A percentile compares a stretch with the other conserved stretches of the same genome.
Evolutionary conservation across 169 alveolate genomes (phyloP).

Genomic region (Eimeria tenella): DNA sequence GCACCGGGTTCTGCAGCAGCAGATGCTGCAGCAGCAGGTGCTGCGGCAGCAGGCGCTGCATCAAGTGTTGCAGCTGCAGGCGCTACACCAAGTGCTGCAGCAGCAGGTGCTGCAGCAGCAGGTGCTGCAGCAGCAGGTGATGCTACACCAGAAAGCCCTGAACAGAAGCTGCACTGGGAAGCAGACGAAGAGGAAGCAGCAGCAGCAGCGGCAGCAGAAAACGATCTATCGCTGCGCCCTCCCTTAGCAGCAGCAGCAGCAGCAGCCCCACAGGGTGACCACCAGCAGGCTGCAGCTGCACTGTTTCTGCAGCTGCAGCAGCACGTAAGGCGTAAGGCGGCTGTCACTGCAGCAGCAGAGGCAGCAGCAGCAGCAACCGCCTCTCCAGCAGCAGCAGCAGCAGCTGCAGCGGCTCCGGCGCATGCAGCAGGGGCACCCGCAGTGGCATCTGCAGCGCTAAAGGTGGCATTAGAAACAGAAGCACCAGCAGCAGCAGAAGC

Average conservation of each 20-base stretch:
- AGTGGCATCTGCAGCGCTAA: background rate
- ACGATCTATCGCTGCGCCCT: background rate
- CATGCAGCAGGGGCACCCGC: constrained; percentile 36
- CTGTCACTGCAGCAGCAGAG: constrained; percentile 43
- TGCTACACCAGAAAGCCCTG: background rate
- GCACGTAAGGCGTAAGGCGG: constrained; percentile 20
- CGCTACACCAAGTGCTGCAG: constrained; percentile 2
- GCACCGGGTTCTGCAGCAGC: background rate
- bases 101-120: constrained; percentile 28
- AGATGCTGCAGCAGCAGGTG: background rate
- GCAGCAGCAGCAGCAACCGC: constrained; percentile 8
- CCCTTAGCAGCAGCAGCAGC: constrained; percentile 26
- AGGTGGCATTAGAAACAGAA: no score
- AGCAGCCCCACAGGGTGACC: background rate
- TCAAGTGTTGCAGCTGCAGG: background rate
- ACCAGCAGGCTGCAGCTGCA: constrained; percentile 35
- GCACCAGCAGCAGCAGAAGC: background rate
- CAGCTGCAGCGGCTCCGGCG: constrained; percentile 17
- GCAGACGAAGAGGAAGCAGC: constrained; percentile 20
- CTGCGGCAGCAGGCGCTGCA: background rate
- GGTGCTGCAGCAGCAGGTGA: background rate
- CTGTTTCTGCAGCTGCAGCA: constrained; percentile 37
- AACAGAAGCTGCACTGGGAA: background rate
- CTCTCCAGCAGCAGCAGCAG: background rate
- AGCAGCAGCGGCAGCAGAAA: background rate